Evolutionary conservation across 2,329 filamentous ascomycete genomes (phyloP).

Genomic region (Seiridium unicorne): DNA sequence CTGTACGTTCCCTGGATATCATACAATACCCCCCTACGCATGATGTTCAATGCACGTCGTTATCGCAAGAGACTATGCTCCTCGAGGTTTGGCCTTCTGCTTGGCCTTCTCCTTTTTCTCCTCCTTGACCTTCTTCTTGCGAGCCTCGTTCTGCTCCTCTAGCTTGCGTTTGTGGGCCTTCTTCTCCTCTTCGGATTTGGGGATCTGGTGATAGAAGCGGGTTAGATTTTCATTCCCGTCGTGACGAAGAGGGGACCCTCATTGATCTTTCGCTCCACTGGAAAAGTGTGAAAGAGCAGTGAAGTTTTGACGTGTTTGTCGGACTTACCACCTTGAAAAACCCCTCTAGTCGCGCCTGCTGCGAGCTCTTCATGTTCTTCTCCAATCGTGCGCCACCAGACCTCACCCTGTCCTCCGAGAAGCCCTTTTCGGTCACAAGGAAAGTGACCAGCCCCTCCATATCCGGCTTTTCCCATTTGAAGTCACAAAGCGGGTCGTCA

Average conservation of each 20-base stretch:
- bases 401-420: constrained; percentile 91
- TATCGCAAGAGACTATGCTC: constrained; percentile 25
- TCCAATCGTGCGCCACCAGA: constrained; percentile 73
- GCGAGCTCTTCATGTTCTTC: constrained; percentile 88
- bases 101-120: constrained; percentile 96
- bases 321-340: constrained; percentile 77
- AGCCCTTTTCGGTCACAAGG: constrained; percentile 91
- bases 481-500: constrained; percentile 85
- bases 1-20: no score
- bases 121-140: constrained; percentile 93
- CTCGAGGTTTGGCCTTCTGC: constrained; percentile 81
- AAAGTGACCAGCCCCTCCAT: constrained; percentile 87
- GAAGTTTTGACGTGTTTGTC: not conserved
- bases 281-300: not conserved
- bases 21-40: no score
- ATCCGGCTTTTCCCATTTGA: constrained; percentile 96
- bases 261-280: not conserved
- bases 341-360: constrained; percentile 88
- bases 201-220: constrained; percentile 42
- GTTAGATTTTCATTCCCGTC: not conserved
- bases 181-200: constrained; percentile 85
- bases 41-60: no score
- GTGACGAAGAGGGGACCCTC: not conserved
- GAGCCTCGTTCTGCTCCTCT: constrained; percentile 86
- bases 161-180: constrained; percentile 86